Conservation (phyloP, 2,329 filamentous ascomycete genomes). For the Colletotrichum sp. region DNA sequence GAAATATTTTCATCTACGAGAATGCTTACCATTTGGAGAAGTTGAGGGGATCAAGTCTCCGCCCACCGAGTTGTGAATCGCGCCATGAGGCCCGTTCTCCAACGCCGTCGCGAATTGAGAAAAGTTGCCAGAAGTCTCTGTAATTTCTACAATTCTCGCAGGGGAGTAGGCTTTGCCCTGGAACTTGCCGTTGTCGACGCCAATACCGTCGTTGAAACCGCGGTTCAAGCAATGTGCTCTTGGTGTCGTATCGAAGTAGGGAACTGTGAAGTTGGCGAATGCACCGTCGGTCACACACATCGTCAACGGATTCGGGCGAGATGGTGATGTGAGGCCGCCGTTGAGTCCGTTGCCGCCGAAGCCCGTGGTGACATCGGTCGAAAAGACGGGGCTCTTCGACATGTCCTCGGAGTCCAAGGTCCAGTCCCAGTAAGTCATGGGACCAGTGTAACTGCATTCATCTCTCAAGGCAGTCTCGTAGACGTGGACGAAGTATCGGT, state of each 20-base stretch:
- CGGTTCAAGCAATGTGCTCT: slow-evolving; percentile 30
- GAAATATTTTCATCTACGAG: neutral
- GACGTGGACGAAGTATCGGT: slow-evolving; percentile 36
- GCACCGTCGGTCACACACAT: slow-evolving; percentile 26
- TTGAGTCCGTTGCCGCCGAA: slow-evolving; percentile 34
- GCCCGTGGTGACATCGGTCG: slow-evolving; percentile 21
- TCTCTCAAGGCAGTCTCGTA: slow-evolving; percentile 32
- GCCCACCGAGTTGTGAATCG: slow-evolving; percentile 27
- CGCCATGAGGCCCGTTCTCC: slow-evolving; percentile 31
- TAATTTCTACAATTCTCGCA: slow-evolving; percentile 14
- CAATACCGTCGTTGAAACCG: slow-evolving; percentile 22
- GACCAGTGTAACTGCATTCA: slow-evolving; percentile 28
- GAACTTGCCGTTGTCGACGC: neutral
- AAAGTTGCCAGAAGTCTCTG: slow-evolving; percentile 16
- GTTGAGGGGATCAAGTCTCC: slow-evolving; percentile 33
- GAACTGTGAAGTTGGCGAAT: slow-evolving; percentile 25
- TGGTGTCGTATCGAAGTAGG: slow-evolving; percentile 16
- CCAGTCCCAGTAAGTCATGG: slow-evolving; percentile 39
- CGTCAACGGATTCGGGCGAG: slow-evolving; percentile 1
- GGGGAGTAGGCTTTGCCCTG: neutral
- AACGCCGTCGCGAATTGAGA: slow-evolving; percentile 17
- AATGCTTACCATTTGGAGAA: slow-evolving; percentile 25
- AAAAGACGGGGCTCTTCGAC: slow-evolving; percentile 26
- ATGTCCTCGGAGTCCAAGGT: slow-evolving; percentile 31
- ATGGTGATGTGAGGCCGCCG: neutral